These are phyloP conservation scores for Paramecium sexaurelia DNA, from an alignment of 73 alveolate species.

Conservation along the genomic window DNA sequence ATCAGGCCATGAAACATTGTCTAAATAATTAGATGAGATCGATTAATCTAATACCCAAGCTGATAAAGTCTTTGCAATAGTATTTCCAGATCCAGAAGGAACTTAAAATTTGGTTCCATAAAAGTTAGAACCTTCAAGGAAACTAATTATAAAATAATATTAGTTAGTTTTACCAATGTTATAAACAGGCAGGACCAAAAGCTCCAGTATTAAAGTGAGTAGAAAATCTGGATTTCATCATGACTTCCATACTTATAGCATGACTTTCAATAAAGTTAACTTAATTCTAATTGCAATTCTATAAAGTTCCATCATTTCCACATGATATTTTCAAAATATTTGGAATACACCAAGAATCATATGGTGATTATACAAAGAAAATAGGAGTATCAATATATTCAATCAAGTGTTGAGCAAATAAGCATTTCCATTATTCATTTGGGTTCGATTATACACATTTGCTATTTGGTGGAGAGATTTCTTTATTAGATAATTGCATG, in stretches of 20 bases:
- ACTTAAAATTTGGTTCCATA: background rate
- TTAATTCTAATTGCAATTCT: background rate
- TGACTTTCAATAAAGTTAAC: background rate
- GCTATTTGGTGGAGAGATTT: slow-evolving; percentile 24
- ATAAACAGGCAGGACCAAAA: slow-evolving; percentile 39
- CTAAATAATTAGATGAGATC: background rate
- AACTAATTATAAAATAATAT: background rate
- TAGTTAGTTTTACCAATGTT: background rate
- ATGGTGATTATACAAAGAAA: slow-evolving; percentile 16
- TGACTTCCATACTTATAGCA: background rate
- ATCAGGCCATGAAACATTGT: slow-evolving; percentile 21
- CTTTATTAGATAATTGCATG: slow-evolving; percentile 19
- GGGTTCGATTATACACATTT: background rate
- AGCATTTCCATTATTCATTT: slow-evolving; percentile 50
- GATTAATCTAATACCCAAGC: slow-evolving; percentile 8
- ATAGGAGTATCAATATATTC: slow-evolving; percentile 25
- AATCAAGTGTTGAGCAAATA: slow-evolving; percentile 25
- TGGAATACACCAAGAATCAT: slow-evolving; percentile 58
- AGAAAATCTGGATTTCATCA: background rate
- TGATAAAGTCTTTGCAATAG: background rate
- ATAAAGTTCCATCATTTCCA: slow-evolving; percentile 38
- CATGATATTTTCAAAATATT: slow-evolving; percentile 40
- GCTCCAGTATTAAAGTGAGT: background rate
- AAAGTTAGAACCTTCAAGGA: background rate
- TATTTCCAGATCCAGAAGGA: slow-evolving; percentile 51